Conservation (phyloP, 805 yeast species). For the Candida boleticola region DNA sequence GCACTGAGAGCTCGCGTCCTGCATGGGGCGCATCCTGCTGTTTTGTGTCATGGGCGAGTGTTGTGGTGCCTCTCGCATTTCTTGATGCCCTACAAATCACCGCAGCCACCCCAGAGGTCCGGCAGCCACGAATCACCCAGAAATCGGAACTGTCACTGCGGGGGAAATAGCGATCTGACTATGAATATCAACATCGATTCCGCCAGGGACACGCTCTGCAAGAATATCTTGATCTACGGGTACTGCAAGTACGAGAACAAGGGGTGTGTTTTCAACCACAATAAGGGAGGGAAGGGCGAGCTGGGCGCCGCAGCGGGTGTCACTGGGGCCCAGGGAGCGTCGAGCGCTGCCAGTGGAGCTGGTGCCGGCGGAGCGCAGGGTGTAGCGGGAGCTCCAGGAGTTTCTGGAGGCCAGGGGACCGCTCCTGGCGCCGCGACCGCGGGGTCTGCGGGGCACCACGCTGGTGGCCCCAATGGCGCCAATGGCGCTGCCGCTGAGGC, state of each 20-base stretch:
- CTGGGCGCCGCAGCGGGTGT: background rate
- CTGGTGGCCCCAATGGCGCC: constrained; percentile 5
- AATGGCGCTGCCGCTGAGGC: constrained; percentile 6
- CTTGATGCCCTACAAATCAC: no score
- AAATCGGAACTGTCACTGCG: background rate
- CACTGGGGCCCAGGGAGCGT: background rate
- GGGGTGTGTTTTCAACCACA: constrained; percentile 81
- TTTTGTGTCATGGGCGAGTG: background rate
- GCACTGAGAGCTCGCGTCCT: background rate
- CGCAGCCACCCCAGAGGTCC: no score
- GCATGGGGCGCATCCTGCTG: background rate
- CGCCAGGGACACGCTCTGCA: constrained; percentile 77
- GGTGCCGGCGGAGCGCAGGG: constrained; percentile 4
- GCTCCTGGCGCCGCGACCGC: constrained; percentile 5
- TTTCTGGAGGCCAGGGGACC: constrained; percentile 8
- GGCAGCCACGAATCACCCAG: no score
- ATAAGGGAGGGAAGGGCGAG: constrained; percentile 19
- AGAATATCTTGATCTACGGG: constrained; percentile 82
- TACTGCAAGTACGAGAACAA: constrained; percentile 84
- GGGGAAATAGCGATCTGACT: background rate
- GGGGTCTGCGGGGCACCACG: background rate
- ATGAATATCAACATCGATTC: constrained; percentile 47
- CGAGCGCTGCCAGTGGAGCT: background rate
- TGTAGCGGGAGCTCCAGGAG: constrained; percentile 7
- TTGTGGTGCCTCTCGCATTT: background rate